Evolutionary conservation across 352 stramenopile species (phyloP).

Genomic region (Globisporangium heterothallicum): DNA sequence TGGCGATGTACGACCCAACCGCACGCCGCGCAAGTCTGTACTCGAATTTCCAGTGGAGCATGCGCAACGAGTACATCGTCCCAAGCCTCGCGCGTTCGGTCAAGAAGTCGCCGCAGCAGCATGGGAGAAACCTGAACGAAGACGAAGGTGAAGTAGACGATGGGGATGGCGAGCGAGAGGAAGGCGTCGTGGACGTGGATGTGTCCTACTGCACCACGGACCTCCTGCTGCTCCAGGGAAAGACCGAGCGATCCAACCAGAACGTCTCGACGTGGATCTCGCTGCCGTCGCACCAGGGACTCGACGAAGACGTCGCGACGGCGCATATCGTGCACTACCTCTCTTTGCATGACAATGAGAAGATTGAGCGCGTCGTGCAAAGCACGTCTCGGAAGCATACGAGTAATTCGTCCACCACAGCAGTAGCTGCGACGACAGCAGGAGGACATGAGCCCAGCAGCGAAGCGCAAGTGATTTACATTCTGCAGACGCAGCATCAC

Average conservation of each 20-base stretch:
- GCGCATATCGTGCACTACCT: slow-evolving; percentile 82
- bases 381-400: slow-evolving; percentile 26
- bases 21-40: slow-evolving; percentile 52
- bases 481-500: slow-evolving; percentile 74
- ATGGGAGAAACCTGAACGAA: slow-evolving; percentile 1
- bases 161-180: too few species aligned
- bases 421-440: background rate
- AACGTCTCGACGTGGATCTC: slow-evolving; percentile 77
- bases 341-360: slow-evolving; percentile 66
- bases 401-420: too few species aligned
- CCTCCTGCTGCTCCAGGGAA: slow-evolving; percentile 75
- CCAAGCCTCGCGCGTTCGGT: slow-evolving; percentile 33
- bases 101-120: background rate
- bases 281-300: slow-evolving; percentile 56
- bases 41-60: slow-evolving; percentile 76
- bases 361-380: slow-evolving; percentile 64
- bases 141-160: background rate
- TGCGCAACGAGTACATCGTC: slow-evolving; percentile 64
- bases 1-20: slow-evolving; percentile 64
- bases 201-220: slow-evolving; percentile 79
- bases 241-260: slow-evolving; percentile 20
- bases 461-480: slow-evolving; percentile 69
- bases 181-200: slow-evolving; percentile 44
- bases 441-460: slow-evolving; percentile 13
- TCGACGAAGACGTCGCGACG: slow-evolving; percentile 41